These are phyloP conservation scores for Jatropha podagrica DNA, from an alignment of 441 rosid genomes.

Conservation along the genomic window DNA sequence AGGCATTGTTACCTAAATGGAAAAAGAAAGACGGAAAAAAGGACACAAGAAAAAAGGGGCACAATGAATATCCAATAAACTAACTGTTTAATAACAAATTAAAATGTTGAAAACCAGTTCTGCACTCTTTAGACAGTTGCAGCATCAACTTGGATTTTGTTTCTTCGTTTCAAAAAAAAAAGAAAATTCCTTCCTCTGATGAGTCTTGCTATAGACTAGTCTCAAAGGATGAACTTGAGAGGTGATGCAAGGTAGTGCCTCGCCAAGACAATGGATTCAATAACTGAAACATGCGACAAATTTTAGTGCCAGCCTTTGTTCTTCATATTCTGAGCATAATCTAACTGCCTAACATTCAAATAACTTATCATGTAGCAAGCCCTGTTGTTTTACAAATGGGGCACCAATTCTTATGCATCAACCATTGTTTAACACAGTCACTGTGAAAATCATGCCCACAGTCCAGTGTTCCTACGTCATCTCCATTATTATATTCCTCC, in stretches of 20 bases:
- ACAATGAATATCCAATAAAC: constrained; percentile 14
- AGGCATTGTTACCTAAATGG: neutral
- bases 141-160: neutral
- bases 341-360: no score
- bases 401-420: constrained; percentile 34
- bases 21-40: neutral
- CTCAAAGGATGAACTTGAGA: neutral
- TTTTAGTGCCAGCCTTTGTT: neutral
- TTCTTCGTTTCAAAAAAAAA: neutral
- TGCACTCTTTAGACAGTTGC: constrained; percentile 7
- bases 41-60: no score
- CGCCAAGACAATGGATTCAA: neutral
- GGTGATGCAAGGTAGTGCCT: neutral
- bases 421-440: constrained; percentile 73
- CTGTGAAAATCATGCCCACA: constrained; percentile 78
- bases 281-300: neutral
- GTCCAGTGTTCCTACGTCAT: constrained; percentile 66
- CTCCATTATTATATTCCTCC: constrained; percentile 80
- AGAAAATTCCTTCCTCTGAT: neutral
- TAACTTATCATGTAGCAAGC: constrained; percentile 23
- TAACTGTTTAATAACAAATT: constrained; percentile 11
- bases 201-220: neutral
- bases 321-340: neutral
- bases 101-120: constrained; percentile 16
- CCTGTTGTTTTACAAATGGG: constrained; percentile 31